A percentile compares a stretch with the other conserved stretches of the same genome.
phyloP scores from a whole-genome alignment of 805 yeast species.

The Ogataea trehaloabstinens region DNA sequence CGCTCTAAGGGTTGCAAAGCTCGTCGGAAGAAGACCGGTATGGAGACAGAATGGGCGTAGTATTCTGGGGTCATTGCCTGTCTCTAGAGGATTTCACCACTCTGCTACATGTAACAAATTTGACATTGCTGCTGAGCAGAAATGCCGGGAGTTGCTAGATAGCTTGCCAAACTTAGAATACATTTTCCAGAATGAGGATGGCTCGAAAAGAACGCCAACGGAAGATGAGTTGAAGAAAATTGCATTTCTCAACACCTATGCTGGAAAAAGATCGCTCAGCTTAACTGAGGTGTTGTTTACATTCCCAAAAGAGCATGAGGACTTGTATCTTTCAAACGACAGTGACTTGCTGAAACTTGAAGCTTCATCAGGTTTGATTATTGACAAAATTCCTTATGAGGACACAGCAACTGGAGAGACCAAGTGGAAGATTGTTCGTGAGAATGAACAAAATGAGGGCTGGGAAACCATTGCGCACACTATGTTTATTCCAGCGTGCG shows the following conservation, averaged over 20 bases:
- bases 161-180: conserved; percentile 62
- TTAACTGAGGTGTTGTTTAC: conserved; percentile 39
- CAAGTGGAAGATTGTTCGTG: conserved; percentile 75
- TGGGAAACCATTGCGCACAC: conserved; percentile 79
- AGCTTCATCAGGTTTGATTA: conserved; percentile 58
- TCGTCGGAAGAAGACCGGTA: neutral
- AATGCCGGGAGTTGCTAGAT: conserved; percentile 60
- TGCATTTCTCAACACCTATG: conserved; percentile 65
- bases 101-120: conserved; percentile 22
- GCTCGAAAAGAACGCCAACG: conserved; percentile 64
- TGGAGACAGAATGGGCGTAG: too few species aligned
- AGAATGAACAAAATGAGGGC: conserved; percentile 69
- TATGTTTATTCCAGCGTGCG: conserved; percentile 68
- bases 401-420: conserved; percentile 76
- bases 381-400: conserved; percentile 82
- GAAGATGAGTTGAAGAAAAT: conserved; percentile 71
- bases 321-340: conserved; percentile 58
- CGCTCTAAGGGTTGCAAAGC: neutral
- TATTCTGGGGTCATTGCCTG: neutral
- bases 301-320: conserved; percentile 51
- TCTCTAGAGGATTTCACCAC: conserved; percentile 12
- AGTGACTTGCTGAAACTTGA: conserved; percentile 57
- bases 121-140: conserved; percentile 53
- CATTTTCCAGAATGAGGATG: conserved; percentile 73
- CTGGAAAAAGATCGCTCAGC: conserved; percentile 54